Evolutionary conservation across 2,329 filamentous ascomycete species (phyloP).

Genomic region (Trichoderma sp.): DNA sequence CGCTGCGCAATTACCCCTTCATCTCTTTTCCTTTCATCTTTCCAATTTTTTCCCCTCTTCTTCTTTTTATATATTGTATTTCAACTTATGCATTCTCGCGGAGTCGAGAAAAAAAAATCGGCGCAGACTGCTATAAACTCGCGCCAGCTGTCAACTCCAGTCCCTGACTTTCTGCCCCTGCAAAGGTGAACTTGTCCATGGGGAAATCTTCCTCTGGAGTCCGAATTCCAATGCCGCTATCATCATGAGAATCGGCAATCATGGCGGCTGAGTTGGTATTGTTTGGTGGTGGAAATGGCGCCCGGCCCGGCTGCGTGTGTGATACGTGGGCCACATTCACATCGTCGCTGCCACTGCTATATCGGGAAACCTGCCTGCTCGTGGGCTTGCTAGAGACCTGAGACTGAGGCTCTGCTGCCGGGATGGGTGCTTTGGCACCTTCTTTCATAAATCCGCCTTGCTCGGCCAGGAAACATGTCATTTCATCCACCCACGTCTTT

Average conservation of each 20-base stretch:
- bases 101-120: not conserved
- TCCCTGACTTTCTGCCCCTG: constrained; percentile 35
- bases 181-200: constrained; percentile 56
- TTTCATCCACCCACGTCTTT: constrained; percentile 93
- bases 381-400: constrained; percentile 37
- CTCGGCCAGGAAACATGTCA: constrained; percentile 85
- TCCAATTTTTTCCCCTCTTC: not conserved
- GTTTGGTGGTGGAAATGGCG: constrained; percentile 47
- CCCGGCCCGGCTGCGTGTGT: constrained; percentile 47
- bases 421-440: constrained; percentile 38
- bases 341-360: constrained; percentile 46
- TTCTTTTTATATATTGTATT: not conserved
- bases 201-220: constrained; percentile 64
- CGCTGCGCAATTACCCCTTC: not conserved
- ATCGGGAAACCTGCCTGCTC: constrained; percentile 37
- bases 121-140: constrained; percentile 2
- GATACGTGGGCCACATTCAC: constrained; percentile 43
- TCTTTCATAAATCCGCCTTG: constrained; percentile 81
- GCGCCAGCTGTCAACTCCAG: constrained; percentile 28
- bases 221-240: constrained; percentile 71
- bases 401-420: constrained; percentile 32
- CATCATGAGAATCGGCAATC: constrained; percentile 54
- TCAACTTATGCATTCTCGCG: not conserved
- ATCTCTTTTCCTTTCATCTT: not conserved
- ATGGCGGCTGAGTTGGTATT: constrained; percentile 41